Evolutionary conservation across 352 stramenopile genomes (phyloP), one percentile per base, ranked within the genome.

Genomic region (Phytophthora nicotianae): DNA sequence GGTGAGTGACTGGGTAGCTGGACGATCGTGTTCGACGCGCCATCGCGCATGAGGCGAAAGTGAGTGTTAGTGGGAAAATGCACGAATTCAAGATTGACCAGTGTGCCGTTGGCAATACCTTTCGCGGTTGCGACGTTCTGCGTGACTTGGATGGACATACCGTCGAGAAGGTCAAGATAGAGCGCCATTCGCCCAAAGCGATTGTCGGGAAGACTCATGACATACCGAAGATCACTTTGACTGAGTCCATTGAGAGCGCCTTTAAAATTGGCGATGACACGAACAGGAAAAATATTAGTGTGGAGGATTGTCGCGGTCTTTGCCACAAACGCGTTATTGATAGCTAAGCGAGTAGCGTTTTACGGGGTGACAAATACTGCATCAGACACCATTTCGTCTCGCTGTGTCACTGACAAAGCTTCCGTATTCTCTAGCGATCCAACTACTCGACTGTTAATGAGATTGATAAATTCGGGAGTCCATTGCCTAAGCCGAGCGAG

Each of bases 31-130:
- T 0, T 20, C 16, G 53, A 29, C 29, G 41, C 23, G 20, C 40
- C 17, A 24, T 65, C 55, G 10, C 50, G 49, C 19, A 61, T 42
- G 1, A 55, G 49, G 29, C 37, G 41, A 35, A 62, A 65, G 5
- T 19, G 33, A 8, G 43, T 61, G 1, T 24, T 26, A 20, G 32
- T 10, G 1, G 10, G 16, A 8, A 62, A 55, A 4, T 50, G 32
- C 7, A 49, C 21, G 21, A 32, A 42, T 13, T 52, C 35, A 8
- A 41, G 35, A 6, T 1, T 20, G 35, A 4, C 42, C 20, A 19
- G 9, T 10, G 42, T 33, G 3, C 43, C 58, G n/a, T 66, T 65
- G 0, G 49, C 58, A 5, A 59, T 19, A 10, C 24, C 17, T 40
- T 58, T 50, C 0, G 24, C 14, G 2, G 46, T 29, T 4, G 9